These are phyloP conservation scores for Penicillium sp. DNA, from an alignment of 2,329 filamentous ascomycete genomes.

Conservation along the genomic window DNA sequence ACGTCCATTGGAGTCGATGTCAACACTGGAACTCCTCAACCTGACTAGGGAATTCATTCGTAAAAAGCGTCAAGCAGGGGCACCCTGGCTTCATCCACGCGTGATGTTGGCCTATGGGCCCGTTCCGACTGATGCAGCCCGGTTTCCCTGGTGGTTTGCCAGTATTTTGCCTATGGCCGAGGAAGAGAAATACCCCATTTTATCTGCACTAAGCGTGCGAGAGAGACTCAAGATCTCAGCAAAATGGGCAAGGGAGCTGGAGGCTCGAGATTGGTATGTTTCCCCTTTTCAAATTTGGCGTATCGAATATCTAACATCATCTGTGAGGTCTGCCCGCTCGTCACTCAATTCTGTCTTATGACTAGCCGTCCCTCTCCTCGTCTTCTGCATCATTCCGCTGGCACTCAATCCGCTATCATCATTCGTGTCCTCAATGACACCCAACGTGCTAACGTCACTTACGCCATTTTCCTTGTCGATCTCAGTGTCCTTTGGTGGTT, in stretches of 20 bases:
- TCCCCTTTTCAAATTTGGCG: constrained; percentile 3
- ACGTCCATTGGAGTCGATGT: constrained; percentile 48
- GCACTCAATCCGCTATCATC: constrained; percentile 23
- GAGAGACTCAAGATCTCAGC: constrained; percentile 79
- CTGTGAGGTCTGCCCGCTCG: constrained; percentile 29
- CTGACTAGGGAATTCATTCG: constrained; percentile 63
- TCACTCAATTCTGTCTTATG: constrained; percentile 41
- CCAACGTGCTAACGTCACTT: constrained; percentile 30
- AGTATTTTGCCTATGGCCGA: constrained; percentile 73
- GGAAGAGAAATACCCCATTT: constrained; percentile 70
- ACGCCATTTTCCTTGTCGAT: constrained; percentile 37
- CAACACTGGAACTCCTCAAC: constrained; percentile 66
- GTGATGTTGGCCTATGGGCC: constrained; percentile 72
- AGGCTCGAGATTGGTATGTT: constrained; percentile 63
- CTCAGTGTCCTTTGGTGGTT: constrained; percentile 31
- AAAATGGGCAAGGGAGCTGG: constrained; percentile 69
- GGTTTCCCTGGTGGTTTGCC: constrained; percentile 88
- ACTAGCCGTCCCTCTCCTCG: constrained; percentile 41
- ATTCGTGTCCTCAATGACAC: constrained; percentile 20
- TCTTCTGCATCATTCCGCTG: constrained; percentile 30
- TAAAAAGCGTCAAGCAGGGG: constrained; percentile 63
- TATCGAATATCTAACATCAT: constrained; percentile 8
- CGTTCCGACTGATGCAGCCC: constrained; percentile 67
- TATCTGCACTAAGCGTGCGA: constrained; percentile 70
- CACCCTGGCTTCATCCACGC: constrained; percentile 68